Evolutionary conservation across 208 protist genomes (phyloP).

Genomic region (Trypanosoma cruzi): DNA sequence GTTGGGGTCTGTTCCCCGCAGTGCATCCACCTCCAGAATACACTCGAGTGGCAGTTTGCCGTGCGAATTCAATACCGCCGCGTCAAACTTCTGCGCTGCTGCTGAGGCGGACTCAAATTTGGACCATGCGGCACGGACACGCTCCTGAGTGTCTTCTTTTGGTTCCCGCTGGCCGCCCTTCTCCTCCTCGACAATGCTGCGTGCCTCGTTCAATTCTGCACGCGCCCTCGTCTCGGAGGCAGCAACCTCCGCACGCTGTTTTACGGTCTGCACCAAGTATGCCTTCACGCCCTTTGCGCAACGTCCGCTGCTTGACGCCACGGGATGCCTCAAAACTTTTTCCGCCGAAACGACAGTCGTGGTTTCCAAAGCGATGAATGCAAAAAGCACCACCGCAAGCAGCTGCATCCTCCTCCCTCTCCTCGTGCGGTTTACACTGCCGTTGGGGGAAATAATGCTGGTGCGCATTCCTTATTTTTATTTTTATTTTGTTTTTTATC

Average conservation of each 20-base stretch:
- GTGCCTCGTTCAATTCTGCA: conserved; percentile 49
- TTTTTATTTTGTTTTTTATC: conserved; percentile 6
- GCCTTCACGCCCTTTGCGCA: conserved; percentile 19
- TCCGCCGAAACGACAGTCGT: not conserved
- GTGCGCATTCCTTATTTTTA: not conserved
- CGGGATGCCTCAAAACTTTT: not conserved
- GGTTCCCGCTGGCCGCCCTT: conserved; percentile 1
- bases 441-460: not conserved
- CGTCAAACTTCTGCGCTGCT: conserved; percentile 10
- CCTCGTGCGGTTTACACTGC: not conserved
- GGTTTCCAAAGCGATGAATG: not conserved
- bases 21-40: conserved; percentile 19
- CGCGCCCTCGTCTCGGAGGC: conserved; percentile 35
- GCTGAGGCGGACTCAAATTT: conserved; percentile 10
- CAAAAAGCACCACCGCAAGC: not conserved
- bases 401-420: not conserved
- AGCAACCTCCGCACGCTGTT: not conserved
- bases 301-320: not conserved
- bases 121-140: conserved; percentile 6
- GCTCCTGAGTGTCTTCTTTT: conserved; percentile 4
- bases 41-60: conserved; percentile 9
- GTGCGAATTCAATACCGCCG: not conserved
- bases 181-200: conserved; percentile 26
- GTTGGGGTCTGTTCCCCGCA: not conserved
- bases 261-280: conserved; percentile 22